These are phyloP conservation scores for Plasmodium chabaudi DNA, from an alignment of 169 alveolate genomes.

Conservation along the genomic window DNA sequence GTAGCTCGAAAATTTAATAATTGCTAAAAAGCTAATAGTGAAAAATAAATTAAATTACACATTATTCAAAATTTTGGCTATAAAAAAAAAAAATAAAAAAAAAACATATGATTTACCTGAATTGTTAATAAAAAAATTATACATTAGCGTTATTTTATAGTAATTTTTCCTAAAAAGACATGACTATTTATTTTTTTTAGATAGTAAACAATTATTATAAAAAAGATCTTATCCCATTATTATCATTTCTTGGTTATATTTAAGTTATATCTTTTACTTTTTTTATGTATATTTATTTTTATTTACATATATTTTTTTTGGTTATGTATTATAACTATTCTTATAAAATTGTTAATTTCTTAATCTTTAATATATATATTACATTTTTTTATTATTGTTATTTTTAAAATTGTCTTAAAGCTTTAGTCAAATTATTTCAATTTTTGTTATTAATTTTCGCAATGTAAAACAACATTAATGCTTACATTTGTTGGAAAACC, in stretches of 20 bases:
- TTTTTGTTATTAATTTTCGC: slow-evolving; percentile 1
- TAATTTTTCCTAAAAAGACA: no score
- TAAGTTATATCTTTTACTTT: neutral
- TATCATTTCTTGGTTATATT: slow-evolving; percentile 3
- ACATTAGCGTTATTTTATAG: slow-evolving; percentile 1
- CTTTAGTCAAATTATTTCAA: neutral
- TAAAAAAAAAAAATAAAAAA: slow-evolving; percentile 19
- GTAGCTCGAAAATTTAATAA: neutral
- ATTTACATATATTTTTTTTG: slow-evolving; percentile 14
- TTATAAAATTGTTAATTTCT: neutral
- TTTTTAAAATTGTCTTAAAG: neutral
- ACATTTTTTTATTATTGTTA: slow-evolving; percentile 9
- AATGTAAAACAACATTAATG: slow-evolving; percentile 1
- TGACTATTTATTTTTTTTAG: slow-evolving; percentile 22
- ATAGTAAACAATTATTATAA: slow-evolving; percentile 13
- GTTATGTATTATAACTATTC: neutral
- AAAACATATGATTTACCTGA: slow-evolving; percentile 1
- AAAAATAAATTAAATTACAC: slow-evolving; percentile 11
- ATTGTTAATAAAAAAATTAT: slow-evolving; percentile 40
- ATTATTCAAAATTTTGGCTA: slow-evolving; percentile 2
- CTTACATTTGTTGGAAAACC: slow-evolving; percentile 14
- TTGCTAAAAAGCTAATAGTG: slow-evolving; percentile 4
- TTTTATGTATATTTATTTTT: neutral
- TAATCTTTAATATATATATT: neutral
- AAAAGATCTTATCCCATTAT: neutral